These are phyloP conservation scores for Gymnopus androsaceus DNA, from an alignment of 1,284 basidiomycete genomes.

Conservation along the genomic window DNA sequence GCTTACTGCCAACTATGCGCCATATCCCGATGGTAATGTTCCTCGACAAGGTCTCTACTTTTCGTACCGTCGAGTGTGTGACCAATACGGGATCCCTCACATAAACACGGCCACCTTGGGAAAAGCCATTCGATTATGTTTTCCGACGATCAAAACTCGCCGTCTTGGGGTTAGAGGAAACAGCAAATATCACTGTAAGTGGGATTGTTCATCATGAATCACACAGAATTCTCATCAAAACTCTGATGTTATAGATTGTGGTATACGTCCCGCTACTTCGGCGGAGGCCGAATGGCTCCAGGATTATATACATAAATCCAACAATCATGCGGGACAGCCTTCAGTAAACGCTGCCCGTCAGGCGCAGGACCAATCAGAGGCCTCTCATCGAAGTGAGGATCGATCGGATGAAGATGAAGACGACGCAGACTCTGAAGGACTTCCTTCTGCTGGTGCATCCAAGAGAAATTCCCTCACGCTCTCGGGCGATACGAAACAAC, in stretches of 20 bases:
- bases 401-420: constrained; percentile 82
- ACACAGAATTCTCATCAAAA: constrained; percentile 32
- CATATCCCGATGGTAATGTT: constrained; percentile 89
- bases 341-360: constrained; percentile 70
- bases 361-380: constrained; percentile 63
- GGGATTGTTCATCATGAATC: constrained; percentile 32
- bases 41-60: constrained; percentile 87
- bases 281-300: constrained; percentile 89
- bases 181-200: constrained; percentile 89
- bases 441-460: constrained; percentile 56
- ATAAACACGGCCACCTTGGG: constrained; percentile 94
- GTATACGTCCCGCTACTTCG: constrained; percentile 83
- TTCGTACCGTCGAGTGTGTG: constrained; percentile 87
- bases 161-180: constrained; percentile 89
- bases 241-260: constrained; percentile 68
- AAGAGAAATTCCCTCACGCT: constrained; percentile 75
- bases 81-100: constrained; percentile 86
- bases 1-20: constrained; percentile 85
- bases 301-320: constrained; percentile 85
- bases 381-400: constrained; percentile 56
- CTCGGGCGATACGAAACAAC: constrained; percentile 61
- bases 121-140: constrained; percentile 90
- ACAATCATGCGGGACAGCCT: constrained; percentile 76
- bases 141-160: constrained; percentile 91
- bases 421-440: constrained; percentile 71